These are phyloP conservation scores for Ascocoryne sarcoides DNA, from an alignment of 2,329 filamentous ascomycete genomes.

Conservation along the genomic window DNA sequence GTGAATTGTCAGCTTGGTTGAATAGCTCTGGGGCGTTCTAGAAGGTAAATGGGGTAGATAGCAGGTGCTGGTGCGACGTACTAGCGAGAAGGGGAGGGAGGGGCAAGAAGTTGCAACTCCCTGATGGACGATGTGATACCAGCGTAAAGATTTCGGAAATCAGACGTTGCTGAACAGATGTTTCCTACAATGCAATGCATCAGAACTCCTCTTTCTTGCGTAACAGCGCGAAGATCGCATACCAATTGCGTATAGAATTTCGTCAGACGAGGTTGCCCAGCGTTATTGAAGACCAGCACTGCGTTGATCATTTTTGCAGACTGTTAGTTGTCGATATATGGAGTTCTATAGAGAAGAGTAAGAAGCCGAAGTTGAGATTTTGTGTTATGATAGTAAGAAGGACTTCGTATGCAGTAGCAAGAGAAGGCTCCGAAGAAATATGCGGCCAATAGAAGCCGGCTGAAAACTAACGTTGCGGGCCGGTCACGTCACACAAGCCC, in stretches of 20 bases:
- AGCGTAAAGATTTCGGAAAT: slow-evolving; percentile 97
- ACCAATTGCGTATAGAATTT: slow-evolving; percentile 99
- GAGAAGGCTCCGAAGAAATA: no score
- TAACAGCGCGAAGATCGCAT: slow-evolving; percentile 9
- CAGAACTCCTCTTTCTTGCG: background rate
- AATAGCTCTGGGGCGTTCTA: no score
- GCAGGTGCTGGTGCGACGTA: slow-evolving; percentile 61
- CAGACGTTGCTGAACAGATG: slow-evolving; percentile 89
- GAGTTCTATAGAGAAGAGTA: background rate
- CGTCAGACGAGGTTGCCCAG: slow-evolving; percentile 89
- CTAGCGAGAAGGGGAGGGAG: slow-evolving; percentile 56
- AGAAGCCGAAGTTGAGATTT: background rate
- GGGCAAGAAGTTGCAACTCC: slow-evolving; percentile 95
- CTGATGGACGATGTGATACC: slow-evolving; percentile 82
- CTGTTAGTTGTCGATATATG: background rate
- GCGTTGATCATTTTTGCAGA: slow-evolving; percentile 78
- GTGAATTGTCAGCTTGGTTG: no score
- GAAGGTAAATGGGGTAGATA: slow-evolving; percentile 44
- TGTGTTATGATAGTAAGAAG: no score
- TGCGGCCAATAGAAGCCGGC: no score
- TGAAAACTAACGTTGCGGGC: no score
- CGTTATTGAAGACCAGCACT: slow-evolving; percentile 97
- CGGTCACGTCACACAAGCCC: no score
- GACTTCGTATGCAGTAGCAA: no score
- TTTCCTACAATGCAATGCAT: slow-evolving; percentile 55